Evolutionary conservation across 2,329 filamentous ascomycete species (phyloP).

Genomic region (Phialocephala sp.): DNA sequence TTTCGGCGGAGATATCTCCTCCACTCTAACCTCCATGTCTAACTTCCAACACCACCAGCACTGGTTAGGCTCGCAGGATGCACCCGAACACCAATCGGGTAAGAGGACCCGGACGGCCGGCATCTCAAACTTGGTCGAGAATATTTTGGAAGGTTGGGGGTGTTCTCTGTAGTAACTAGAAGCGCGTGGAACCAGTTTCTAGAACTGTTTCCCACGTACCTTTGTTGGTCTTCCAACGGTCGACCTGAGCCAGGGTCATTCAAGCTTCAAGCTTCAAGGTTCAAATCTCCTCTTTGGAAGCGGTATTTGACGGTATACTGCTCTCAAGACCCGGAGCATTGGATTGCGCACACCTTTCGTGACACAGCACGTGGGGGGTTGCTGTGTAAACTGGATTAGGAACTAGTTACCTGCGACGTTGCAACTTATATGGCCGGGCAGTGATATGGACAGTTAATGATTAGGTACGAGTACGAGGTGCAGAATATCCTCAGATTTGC

Average conservation of each 20-base stretch:
- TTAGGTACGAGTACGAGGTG: background rate
- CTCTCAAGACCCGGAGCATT: no score
- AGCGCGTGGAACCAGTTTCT: background rate
- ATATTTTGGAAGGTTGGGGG: background rate
- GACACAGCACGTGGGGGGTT: background rate
- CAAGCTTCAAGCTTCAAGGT: no score
- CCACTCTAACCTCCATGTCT: background rate
- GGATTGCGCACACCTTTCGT: no score
- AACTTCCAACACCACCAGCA: background rate
- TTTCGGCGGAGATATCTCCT: background rate
- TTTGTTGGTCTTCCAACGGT: no score
- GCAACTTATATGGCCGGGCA: background rate
- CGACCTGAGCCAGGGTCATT: no score
- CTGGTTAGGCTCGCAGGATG: no score
- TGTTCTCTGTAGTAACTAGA: background rate
- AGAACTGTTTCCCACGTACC: no score
- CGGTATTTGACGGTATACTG: no score
- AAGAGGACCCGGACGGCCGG: background rate
- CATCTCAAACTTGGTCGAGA: background rate
- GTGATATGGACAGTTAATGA: background rate
- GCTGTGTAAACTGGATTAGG: background rate
- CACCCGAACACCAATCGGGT: background rate
- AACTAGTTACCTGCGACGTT: background rate
- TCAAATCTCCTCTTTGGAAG: no score
- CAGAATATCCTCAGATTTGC: background rate